Conservation (phyloP, 1,284 basidiomycete genomes). For the Jaminaea rosea region DNA sequence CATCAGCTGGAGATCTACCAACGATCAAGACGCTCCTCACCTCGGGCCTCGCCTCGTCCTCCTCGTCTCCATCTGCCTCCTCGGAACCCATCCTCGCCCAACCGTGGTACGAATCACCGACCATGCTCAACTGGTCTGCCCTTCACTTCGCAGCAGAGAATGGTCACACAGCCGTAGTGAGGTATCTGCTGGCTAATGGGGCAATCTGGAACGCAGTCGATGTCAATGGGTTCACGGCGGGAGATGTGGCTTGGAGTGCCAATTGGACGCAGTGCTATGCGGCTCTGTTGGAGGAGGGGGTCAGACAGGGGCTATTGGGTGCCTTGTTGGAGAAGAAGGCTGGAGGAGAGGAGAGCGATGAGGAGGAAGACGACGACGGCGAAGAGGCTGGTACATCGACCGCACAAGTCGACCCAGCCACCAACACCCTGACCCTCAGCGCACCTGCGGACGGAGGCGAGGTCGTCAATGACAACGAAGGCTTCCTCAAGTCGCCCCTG, state of each 20-base stretch:
- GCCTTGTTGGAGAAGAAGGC: constrained; percentile 22
- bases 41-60: not conserved
- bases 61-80: not conserved
- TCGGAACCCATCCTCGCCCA: not conserved
- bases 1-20: not conserved
- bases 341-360: constrained; percentile 11
- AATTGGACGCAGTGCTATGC: constrained; percentile 31
- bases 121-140: constrained; percentile 57
- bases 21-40: not conserved
- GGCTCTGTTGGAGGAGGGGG: constrained; percentile 48
- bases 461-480: constrained; percentile 55
- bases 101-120: not conserved
- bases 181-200: constrained; percentile 65
- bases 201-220: constrained; percentile 75
- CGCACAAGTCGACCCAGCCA: constrained; percentile 50
- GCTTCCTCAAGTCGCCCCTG: constrained; percentile 66
- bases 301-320: constrained; percentile 31
- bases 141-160: constrained; percentile 81
- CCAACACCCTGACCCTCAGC: constrained; percentile 50
- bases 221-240: constrained; percentile 32
- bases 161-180: constrained; percentile 59
- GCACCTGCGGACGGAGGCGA: constrained; percentile 16
- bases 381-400: not conserved
- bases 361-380: constrained; percentile 11
- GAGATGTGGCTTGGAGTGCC: constrained; percentile 35